phyloP scores from a whole-genome alignment of 164 flowering plant genomes.

The Vitis amurensis region DNA sequence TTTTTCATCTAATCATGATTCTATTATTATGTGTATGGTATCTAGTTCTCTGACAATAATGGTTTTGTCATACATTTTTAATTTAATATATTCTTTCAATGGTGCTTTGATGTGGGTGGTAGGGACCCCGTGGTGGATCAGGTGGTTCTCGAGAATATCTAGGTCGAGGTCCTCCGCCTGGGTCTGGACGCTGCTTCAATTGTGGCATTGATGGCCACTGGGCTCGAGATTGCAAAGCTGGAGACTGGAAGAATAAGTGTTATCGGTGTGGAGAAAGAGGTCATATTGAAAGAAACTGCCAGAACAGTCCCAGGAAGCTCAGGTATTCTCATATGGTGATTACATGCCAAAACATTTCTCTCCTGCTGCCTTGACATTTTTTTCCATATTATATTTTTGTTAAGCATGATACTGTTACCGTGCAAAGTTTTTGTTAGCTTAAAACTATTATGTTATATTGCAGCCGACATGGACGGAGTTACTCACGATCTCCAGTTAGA shows the following conservation, averaged over 20 bases:
- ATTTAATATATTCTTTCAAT: too few species aligned
- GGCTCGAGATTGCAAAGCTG: constrained; percentile 99
- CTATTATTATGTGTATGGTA: too few species aligned
- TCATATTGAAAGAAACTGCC: constrained; percentile 89
- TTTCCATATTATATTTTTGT: too few species aligned
- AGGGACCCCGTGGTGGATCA: constrained; percentile 64
- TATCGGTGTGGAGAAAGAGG: constrained; percentile 94
- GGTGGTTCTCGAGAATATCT: constrained; percentile 66
- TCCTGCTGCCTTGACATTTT: too few species aligned
- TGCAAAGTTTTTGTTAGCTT: too few species aligned
- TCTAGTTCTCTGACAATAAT: too few species aligned
- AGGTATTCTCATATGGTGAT: constrained; percentile 32
- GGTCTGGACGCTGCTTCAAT: constrained; percentile 94
- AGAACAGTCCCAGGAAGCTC: constrained; percentile 81
- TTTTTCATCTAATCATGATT: too few species aligned
- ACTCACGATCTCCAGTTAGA: constrained; percentile 60
- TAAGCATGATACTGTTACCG: not conserved
- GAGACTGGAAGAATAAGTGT: constrained; percentile 98
- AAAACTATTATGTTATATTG: not conserved
- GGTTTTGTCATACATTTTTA: too few species aligned
- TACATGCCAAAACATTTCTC: too few species aligned
- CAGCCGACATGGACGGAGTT: constrained; percentile 51
- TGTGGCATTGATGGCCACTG: constrained; percentile 98
- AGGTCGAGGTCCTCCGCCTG: constrained; percentile 94
- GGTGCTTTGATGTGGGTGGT: not conserved